A percentile compares a stretch with the other conserved stretches of the same genome.
Evolutionary conservation across 192 early-diverging fungal species (phyloP).

Genomic region (Funneliformis geosporum): DNA sequence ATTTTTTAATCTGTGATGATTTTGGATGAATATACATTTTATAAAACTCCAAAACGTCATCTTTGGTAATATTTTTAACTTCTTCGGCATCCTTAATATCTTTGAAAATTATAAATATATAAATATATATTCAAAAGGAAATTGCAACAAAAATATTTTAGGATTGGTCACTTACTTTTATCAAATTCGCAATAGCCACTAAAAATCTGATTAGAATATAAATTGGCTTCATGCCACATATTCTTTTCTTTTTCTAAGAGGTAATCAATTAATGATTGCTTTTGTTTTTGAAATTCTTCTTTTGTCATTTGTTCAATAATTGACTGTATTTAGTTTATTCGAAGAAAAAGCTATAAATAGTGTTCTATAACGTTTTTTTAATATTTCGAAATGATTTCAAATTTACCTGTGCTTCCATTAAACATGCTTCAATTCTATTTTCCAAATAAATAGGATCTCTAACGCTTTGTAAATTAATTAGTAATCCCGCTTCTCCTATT

Average conservation of each 20-base stretch:
- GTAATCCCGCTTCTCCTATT: slow-evolving; percentile 73
- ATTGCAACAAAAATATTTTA: too few relatives aligned
- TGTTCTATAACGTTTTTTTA: background rate
- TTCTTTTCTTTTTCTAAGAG: slow-evolving; percentile 88
- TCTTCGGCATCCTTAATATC: too few relatives aligned
- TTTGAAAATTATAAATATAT: too few relatives aligned
- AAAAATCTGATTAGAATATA: slow-evolving; percentile 76
- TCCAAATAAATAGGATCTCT: slow-evolving; percentile 78
- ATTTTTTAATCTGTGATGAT: too few relatives aligned
- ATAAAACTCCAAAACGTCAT: too few relatives aligned
- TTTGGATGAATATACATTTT: too few relatives aligned
- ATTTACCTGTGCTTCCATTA: slow-evolving; percentile 56
- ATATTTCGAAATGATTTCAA: slow-evolving; percentile 24
- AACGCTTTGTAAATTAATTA: slow-evolving; percentile 88
- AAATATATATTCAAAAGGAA: too few relatives aligned
- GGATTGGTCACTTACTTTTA: slow-evolving; percentile 36
- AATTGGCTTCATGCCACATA: slow-evolving; percentile 71
- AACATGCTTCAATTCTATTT: slow-evolving; percentile 75
- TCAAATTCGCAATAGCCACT: slow-evolving; percentile 91
- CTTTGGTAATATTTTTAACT: too few relatives aligned
- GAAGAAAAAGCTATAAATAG: background rate
- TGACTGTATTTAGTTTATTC: too few relatives aligned
- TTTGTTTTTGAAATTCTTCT: slow-evolving; percentile 74
- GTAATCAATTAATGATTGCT: slow-evolving; percentile 67
- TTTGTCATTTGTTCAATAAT: slow-evolving; percentile 67